Evolutionary conservation across 1,284 basidiomycete species (phyloP), one percentile per base, ranked within the genome.

Genomic region (Microbotryum intermedium): DNA sequence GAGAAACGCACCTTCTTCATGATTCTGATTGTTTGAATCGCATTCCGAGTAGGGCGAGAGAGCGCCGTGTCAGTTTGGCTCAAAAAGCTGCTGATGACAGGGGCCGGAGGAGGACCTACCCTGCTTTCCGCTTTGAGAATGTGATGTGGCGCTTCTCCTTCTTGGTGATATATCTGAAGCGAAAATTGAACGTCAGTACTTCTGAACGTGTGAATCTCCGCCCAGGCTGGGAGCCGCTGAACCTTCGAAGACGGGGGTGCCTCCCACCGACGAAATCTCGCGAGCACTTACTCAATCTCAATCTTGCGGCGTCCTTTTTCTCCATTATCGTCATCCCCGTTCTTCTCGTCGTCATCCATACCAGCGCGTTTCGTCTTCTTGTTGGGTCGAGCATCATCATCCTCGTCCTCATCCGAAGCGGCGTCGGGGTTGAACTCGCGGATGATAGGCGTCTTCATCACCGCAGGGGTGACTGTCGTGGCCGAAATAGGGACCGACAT

Each of bases 61-160:
- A 6, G 34, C 34, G 34, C 34, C 5, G 34, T 16, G 34, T 39
- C 34, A 39, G 34, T 39, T 10, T 39, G 34, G 34, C 34, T 39
- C 34, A 13, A 16, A 39, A 13, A 18, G 13, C 34, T 39, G 34
- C 34, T 5, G 34, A 16, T 39, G 34, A 16, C 13, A 4, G 18
- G 34, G 34, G 34, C 34, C 68, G 18, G 6, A 39, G 34, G 13
- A 39, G 16, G 34, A 39, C 34, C 4, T 39, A 39, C 34, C 92
- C 94, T 74, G 94, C 92, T 82, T 98, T 98, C 78, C 94, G 86
- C 83, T 98, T 98, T 79, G 89, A 92, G 83, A 98, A 98, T 68
- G 95, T 98, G 79, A 98, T 97, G 80, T 97, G 94, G 78, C 94
- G 84, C 77, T 71, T 70, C 62, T 69, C 67, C 66, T 67, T 64